These are phyloP conservation scores for Pichia norvegensis DNA, from an alignment of 1,139 yeast genomes.

Conservation along the genomic window DNA sequence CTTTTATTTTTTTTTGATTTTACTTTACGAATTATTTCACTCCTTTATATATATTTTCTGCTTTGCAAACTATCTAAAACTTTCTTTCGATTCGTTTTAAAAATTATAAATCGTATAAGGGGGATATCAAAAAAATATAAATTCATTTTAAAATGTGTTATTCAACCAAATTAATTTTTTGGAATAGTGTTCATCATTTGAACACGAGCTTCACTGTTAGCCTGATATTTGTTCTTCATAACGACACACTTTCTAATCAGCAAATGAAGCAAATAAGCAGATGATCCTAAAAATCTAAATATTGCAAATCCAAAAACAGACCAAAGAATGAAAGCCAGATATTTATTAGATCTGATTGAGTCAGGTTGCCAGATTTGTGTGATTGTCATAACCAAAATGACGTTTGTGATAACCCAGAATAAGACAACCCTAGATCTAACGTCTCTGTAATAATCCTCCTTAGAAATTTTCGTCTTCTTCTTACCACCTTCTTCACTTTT, in stretches of 20 bases:
- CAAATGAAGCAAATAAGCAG: slow-evolving; percentile 51
- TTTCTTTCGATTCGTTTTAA: background rate
- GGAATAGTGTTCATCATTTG: background rate
- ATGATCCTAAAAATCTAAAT: slow-evolving; percentile 72
- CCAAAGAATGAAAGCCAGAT: slow-evolving; percentile 82
- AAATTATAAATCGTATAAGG: background rate
- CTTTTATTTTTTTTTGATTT: background rate
- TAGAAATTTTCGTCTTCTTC: slow-evolving; percentile 36
- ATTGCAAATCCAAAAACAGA: slow-evolving; percentile 76
- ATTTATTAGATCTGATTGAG: slow-evolving; percentile 58
- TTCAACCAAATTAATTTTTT: background rate
- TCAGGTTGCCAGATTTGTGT: slow-evolving; percentile 70
- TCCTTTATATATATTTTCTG: background rate
- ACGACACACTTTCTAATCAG: slow-evolving; percentile 28
- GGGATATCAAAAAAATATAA: background rate
- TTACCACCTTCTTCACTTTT: slow-evolving; percentile 42
- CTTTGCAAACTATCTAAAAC: background rate
- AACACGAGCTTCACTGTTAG: slow-evolving; percentile 10
- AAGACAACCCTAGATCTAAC: slow-evolving; percentile 92
- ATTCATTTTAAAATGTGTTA: background rate
- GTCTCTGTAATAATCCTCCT: slow-evolving; percentile 89
- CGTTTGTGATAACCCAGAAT: slow-evolving; percentile 77
- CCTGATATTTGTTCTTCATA: slow-evolving; percentile 23
- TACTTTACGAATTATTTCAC: background rate
- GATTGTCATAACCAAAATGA: slow-evolving; percentile 76